Percentiles rank a stretch among this genome's conserved stretches.
Conservation (phyloP, 1,284 basidiomycete species). For the Pascua guehoae region DNA sequence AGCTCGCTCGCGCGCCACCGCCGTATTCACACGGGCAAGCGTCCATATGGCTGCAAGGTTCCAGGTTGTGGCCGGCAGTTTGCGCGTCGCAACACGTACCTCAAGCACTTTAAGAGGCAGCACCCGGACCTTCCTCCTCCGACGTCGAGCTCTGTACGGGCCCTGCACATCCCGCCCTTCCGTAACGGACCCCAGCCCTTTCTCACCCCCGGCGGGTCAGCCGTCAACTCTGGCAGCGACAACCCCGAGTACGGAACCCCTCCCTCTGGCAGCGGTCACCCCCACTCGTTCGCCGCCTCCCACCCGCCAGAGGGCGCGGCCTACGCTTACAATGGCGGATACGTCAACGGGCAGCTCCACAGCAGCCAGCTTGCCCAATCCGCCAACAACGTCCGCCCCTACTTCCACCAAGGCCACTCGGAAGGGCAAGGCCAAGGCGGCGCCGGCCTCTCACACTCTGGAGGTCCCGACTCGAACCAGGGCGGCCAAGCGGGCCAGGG, state of each 20-base stretch:
- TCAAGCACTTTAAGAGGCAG: conserved; percentile 40
- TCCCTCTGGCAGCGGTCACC: conserved; percentile 17
- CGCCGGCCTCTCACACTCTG: conserved; percentile 1
- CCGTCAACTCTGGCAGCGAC: conserved; percentile 15
- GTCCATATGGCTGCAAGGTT: conserved; percentile 40
- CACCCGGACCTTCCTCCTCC: conserved; percentile 41
- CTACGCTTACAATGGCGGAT: conserved; percentile 31
- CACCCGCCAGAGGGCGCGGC: conserved; percentile 40
- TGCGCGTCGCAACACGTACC: conserved; percentile 41
- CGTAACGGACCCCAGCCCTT: conserved; percentile 9
- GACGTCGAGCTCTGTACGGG: conserved; percentile 21
- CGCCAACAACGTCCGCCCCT: conserved; percentile 7
- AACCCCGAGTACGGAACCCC: conserved; percentile 25
- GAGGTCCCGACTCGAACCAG: conserved; percentile 1
- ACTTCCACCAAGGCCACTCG: conserved; percentile 15
- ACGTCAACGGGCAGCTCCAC: conserved; percentile 19
- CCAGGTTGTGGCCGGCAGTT: conserved; percentile 36
- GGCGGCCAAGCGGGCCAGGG: conserved; percentile 1
- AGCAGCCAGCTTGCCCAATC: conserved; percentile 13
- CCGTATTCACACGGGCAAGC: conserved; percentile 51
- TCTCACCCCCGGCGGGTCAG: conserved; percentile 15
- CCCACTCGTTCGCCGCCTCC: conserved; percentile 39
- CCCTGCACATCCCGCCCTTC: conserved; percentile 15
- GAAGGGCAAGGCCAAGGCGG: conserved; percentile 6
- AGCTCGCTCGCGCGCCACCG: conserved; percentile 58